These are phyloP conservation scores for Cokeromyces recurvatus DNA, from an alignment of 371 early-diverging fungal species.

Conservation along the genomic window DNA sequence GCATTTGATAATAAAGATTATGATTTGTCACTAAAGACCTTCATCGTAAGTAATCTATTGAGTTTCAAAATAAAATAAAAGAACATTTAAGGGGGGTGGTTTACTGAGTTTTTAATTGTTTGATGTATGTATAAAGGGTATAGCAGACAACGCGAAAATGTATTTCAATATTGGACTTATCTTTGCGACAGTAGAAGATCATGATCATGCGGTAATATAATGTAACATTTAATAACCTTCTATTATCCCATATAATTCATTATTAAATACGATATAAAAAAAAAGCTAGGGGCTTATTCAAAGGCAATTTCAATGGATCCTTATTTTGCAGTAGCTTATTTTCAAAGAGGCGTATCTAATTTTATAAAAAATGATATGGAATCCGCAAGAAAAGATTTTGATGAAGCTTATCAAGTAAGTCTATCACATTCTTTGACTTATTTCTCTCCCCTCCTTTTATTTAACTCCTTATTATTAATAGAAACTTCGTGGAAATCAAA, in stretches of 20 bases:
- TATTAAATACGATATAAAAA: neutral
- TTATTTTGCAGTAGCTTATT: slow-evolving; percentile 89
- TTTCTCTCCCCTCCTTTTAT: too few relatives aligned
- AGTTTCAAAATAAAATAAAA: neutral
- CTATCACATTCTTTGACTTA: too few relatives aligned
- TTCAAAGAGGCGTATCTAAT: slow-evolving; percentile 84
- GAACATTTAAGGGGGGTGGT: too few relatives aligned
- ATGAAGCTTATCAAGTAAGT: slow-evolving; percentile 52
- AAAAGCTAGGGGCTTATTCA: slow-evolving; percentile 68
- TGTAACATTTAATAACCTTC: neutral
- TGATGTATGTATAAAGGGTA: slow-evolving; percentile 65
- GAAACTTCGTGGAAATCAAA: slow-evolving; percentile 83
- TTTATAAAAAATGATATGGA: slow-evolving; percentile 60
- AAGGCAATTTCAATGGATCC: slow-evolving; percentile 76
- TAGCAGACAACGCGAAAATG: slow-evolving; percentile 90
- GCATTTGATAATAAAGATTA: slow-evolving; percentile 42
- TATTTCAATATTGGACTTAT: slow-evolving; percentile 93
- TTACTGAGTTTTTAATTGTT: neutral
- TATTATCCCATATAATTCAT: neutral
- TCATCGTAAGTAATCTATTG: slow-evolving; percentile 30
- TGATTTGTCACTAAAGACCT: slow-evolving; percentile 30
- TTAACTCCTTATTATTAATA: too few relatives aligned
- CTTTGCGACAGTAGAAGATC: slow-evolving; percentile 67
- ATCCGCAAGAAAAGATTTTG: slow-evolving; percentile 71
- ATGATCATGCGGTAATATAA: slow-evolving; percentile 75